phyloP scores from a whole-genome alignment of 495 filamentous ascomycete genomes.

The Mytilinidion resinicola region DNA sequence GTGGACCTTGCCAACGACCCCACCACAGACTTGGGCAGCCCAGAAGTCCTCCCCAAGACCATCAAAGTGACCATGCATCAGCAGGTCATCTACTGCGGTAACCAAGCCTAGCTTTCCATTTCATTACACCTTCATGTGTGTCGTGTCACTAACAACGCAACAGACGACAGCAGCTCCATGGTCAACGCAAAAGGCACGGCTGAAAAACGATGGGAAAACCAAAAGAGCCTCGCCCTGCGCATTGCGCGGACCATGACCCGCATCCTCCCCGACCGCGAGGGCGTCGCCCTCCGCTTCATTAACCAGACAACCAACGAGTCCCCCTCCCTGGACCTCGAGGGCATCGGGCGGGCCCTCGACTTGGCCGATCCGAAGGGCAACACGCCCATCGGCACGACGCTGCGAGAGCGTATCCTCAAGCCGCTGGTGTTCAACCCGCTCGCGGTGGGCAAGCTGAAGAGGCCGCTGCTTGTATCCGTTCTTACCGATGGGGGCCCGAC shows the following conservation, averaged over 20 bases:
- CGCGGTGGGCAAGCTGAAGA: background rate
- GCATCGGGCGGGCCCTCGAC: background rate
- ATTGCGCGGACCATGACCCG: slow-evolving; percentile 14
- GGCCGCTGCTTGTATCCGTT: background rate
- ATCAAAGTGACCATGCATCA: slow-evolving; percentile 15
- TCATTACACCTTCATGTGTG: background rate
- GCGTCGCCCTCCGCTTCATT: slow-evolving; percentile 21
- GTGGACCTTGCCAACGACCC: background rate
- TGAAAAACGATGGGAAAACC: slow-evolving; percentile 17
- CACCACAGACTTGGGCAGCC: background rate
- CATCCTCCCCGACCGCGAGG: slow-evolving; percentile 19
- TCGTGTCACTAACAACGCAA: background rate
- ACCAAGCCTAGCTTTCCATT: slow-evolving; percentile 1
- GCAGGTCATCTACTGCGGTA: slow-evolving; percentile 25
- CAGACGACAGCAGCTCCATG: too few species aligned
- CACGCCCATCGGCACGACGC: slow-evolving; percentile 15
- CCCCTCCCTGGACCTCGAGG: slow-evolving; percentile 3
- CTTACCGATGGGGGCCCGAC: background rate
- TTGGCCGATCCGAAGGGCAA: slow-evolving; percentile 2
- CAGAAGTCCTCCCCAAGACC: slow-evolving; percentile 18
- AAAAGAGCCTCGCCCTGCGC: slow-evolving; percentile 13
- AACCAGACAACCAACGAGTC: slow-evolving; percentile 6
- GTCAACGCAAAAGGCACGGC: background rate
- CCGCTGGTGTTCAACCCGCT: slow-evolving; percentile 5
- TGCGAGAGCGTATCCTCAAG: slow-evolving; percentile 2